These are phyloP conservation scores for Orbilia ellipsospora DNA, from an alignment of 2,329 filamentous ascomycete species.

Conservation along the genomic window DNA sequence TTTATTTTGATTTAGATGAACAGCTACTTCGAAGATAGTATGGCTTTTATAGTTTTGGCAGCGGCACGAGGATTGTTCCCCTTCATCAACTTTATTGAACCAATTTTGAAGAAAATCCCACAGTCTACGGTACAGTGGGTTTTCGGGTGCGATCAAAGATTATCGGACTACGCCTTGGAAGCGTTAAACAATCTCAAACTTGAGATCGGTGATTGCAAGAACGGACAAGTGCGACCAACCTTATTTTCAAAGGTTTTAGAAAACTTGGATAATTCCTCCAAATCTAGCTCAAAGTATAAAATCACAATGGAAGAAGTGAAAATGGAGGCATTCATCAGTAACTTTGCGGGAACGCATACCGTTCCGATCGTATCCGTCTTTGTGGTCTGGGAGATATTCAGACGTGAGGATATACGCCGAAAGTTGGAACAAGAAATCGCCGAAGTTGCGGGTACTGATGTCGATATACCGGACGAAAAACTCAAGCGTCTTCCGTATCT, in stretches of 20 bases:
- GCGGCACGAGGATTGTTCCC: too few species aligned
- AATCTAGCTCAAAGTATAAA: slow-evolving; percentile 11
- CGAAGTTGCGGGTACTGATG: neutral
- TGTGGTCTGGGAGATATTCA: slow-evolving; percentile 25
- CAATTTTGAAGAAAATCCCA: too few species aligned
- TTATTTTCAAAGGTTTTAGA: slow-evolving; percentile 5
- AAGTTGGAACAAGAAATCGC: slow-evolving; percentile 19
- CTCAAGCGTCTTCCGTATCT: slow-evolving; percentile 27
- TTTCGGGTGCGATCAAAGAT: too few species aligned
- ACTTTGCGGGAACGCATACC: slow-evolving; percentile 21
- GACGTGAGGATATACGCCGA: slow-evolving; percentile 1
- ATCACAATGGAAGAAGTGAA: slow-evolving; percentile 16
- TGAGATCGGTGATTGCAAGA: neutral
- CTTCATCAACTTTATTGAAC: too few species aligned
- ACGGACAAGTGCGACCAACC: slow-evolving; percentile 6
- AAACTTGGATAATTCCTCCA: neutral
- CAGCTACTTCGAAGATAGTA: neutral
- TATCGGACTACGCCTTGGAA: too few species aligned
- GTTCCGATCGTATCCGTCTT: slow-evolving; percentile 8
- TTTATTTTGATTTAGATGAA: neutral
- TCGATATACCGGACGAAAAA: slow-evolving; percentile 12
- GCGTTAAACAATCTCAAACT: neutral
- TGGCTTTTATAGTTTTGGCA: neutral
- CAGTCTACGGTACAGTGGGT: too few species aligned
- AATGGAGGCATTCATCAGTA: slow-evolving; percentile 4